Evolutionary conservation across 2,329 filamentous ascomycete species (phyloP).

Genomic region (Byssothecium circinans): DNA sequence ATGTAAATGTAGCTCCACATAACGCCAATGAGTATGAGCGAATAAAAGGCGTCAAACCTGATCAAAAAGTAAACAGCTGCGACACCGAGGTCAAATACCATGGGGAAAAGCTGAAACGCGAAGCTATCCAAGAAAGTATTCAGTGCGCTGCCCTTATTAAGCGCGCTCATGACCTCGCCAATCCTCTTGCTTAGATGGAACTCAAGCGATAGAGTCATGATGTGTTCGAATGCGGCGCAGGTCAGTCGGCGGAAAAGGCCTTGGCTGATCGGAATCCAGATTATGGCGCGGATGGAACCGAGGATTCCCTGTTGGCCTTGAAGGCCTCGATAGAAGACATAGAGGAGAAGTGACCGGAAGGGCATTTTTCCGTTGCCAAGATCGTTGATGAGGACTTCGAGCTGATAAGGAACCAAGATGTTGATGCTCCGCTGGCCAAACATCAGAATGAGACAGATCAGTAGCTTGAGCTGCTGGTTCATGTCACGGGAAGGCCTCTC

Average conservation of each 20-base stretch:
- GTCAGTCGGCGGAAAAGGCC: slow-evolving; percentile 49
- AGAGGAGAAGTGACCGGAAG: slow-evolving; percentile 49
- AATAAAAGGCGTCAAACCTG: slow-evolving; percentile 64
- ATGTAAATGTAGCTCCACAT: slow-evolving; percentile 55
- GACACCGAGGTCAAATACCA: slow-evolving; percentile 62
- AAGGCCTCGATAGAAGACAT: slow-evolving; percentile 49
- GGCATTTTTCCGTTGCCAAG: slow-evolving; percentile 48
- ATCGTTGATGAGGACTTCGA: slow-evolving; percentile 47
- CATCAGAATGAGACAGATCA: slow-evolving; percentile 48
- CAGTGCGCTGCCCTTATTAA: slow-evolving; percentile 52
- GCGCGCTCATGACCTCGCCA: slow-evolving; percentile 56
- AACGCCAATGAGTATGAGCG: slow-evolving; percentile 59
- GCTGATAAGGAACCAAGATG: slow-evolving; percentile 48
- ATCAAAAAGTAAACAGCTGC: slow-evolving; percentile 63
- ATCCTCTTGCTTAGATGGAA: slow-evolving; percentile 56
- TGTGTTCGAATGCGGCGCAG: slow-evolving; percentile 52
- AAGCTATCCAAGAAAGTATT: slow-evolving; percentile 60
- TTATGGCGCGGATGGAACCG: slow-evolving; percentile 47
- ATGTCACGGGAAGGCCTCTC: no score
- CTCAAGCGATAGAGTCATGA: slow-evolving; percentile 52
- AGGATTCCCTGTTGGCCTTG: slow-evolving; percentile 52
- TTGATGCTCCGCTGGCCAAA: slow-evolving; percentile 50
- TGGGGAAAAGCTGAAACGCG: slow-evolving; percentile 61
- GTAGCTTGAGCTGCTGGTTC: slow-evolving; percentile 37
- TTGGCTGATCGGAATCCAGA: slow-evolving; percentile 55